Conservation (phyloP, 2,329 filamentous ascomycete species). For the Trichophaea hybrida region DNA sequence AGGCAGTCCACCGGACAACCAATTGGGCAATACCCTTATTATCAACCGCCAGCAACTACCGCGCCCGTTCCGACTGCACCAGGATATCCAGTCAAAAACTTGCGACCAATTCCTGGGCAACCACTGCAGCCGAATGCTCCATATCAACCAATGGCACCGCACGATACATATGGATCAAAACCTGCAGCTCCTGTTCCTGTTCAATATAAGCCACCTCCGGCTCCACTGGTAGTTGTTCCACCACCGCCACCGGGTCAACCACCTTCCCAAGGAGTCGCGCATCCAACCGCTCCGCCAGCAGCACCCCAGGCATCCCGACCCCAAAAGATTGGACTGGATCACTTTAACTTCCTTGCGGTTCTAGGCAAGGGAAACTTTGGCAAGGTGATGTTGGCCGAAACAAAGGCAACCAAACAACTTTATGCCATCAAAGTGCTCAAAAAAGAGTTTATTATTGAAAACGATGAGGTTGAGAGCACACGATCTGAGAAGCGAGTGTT, state of each 20-base stretch:
- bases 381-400: slow-evolving; percentile 98
- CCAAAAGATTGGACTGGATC: slow-evolving; percentile 80
- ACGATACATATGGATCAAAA: background rate
- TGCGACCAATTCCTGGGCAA: slow-evolving; percentile 9
- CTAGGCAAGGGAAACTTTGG: slow-evolving; percentile 98
- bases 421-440: slow-evolving; percentile 99
- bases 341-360: slow-evolving; percentile 98
- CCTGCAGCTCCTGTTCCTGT: background rate
- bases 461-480: slow-evolving; percentile 96
- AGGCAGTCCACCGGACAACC: background rate
- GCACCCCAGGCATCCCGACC: slow-evolving; percentile 45
- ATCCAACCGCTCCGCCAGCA: slow-evolving; percentile 10
- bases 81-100: background rate
- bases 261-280: slow-evolving; percentile 24
- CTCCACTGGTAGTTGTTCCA: slow-evolving; percentile 26
- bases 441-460: slow-evolving; percentile 99
- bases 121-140: slow-evolving; percentile 15
- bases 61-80: background rate
- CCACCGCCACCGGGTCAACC: slow-evolving; percentile 19
- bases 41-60: background rate
- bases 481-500: slow-evolving; percentile 96
- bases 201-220: slow-evolving; percentile 13
- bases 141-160: background rate
- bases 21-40: background rate
- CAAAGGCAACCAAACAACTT: slow-evolving; percentile 76